Base-by-base conservation (phyloP, 331 rosid genomes). In the Quercus phellos region DNA sequence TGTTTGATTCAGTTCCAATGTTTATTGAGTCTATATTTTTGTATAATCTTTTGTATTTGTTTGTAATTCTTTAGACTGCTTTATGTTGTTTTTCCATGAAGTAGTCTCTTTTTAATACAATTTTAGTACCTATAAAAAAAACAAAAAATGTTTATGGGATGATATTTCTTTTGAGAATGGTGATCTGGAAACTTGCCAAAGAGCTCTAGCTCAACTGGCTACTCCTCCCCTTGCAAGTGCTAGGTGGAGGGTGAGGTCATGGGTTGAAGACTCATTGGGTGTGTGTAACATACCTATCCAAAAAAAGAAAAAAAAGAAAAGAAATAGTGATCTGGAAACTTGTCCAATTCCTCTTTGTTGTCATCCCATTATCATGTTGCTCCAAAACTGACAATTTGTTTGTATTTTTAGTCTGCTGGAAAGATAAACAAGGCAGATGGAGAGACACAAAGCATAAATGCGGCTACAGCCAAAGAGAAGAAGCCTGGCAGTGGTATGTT, bases 341-440 rank as follows among this genome's bases (percentile, higher is more conserved):
- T 59, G 46, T 46, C 8, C 58, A 19, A 24, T 30, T 38, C 66
- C 24, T 18, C 17, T 35, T 56, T 17, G 17, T 51, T 51, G 35
- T 51, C 53, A 64, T 76, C 76, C 50, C 58, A 34, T 68, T 53
- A 4, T 74, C 70, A 55, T 73, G 55, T 60, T 56, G 61, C 42
- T 81, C 32, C 10, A 32, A 74, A 19, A 55, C 68, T 60, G 70
- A 46, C 73, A 19, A 26, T 83, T 34, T 42, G 1, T 74, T 74
- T 81, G 58, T 83, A 42, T 78, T 78, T 86, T 81, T 77, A 92
- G 99, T 92, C 99, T 82, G 87, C 98, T 70, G 99, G 99, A 79
- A 92, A 84, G 75, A 74, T 81, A 79, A 82, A 79, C 82, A 90
- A 86, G 88, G 85, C 83, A 77, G 96, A 76, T 50, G 59, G 53